Evolutionary conservation across 805 yeast genomes (phyloP).

Genomic region (Yarrowia sp.): DNA sequence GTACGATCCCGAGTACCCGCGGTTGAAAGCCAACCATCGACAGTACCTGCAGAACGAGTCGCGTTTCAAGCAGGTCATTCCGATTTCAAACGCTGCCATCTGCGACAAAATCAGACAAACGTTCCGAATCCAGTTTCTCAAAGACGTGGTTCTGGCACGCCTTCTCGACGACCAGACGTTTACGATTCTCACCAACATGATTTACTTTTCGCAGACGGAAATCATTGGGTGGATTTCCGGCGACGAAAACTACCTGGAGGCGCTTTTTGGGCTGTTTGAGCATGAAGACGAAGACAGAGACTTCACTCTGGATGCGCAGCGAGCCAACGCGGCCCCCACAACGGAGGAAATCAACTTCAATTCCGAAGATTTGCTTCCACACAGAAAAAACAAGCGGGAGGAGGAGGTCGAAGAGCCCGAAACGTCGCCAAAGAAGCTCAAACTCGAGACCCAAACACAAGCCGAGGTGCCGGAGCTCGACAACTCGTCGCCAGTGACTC

Average conservation of each 20-base stretch:
- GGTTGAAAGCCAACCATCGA: slow-evolving; percentile 75
- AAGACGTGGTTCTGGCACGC: slow-evolving; percentile 83
- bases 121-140: slow-evolving; percentile 72
- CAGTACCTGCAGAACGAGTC: slow-evolving; percentile 57
- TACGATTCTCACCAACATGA: slow-evolving; percentile 62
- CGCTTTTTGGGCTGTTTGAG: slow-evolving; percentile 59
- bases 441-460: neutral
- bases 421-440: neutral
- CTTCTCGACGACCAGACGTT: slow-evolving; percentile 77
- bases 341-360: slow-evolving; percentile 13
- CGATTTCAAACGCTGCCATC: slow-evolving; percentile 52
- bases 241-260: slow-evolving; percentile 51
- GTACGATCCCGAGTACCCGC: slow-evolving; percentile 75
- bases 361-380: slow-evolving; percentile 15
- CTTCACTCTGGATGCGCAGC: neutral
- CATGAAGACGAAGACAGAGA: slow-evolving; percentile 15
- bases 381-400: neutral
- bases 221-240: slow-evolving; percentile 59
- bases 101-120: slow-evolving; percentile 65
- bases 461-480: neutral
- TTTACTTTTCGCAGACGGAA: slow-evolving; percentile 65
- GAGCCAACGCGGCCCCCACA: neutral
- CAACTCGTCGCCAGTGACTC: neutral
- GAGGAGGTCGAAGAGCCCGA: neutral
- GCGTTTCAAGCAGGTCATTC: slow-evolving; percentile 69